Conservation (phyloP, 208 protist species). For the Herpetomonas tarakana region DNA sequence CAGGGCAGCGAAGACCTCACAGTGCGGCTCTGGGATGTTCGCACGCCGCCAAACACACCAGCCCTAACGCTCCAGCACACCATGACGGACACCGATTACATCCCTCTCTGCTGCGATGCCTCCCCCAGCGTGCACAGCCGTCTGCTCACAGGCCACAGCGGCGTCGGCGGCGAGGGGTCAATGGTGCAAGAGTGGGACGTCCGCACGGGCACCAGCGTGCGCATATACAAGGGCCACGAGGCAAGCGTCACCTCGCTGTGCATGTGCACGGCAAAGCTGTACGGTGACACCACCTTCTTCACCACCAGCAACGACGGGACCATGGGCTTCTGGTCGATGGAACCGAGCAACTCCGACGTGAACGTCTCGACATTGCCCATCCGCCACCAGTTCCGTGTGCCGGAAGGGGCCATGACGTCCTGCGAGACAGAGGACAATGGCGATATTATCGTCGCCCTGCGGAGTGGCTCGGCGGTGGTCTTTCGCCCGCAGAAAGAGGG, state of each 20-base stretch:
- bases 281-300: conserved; percentile 38
- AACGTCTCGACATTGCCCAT: conserved; percentile 26
- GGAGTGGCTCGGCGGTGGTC: conserved; percentile 39
- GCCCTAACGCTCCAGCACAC: conserved; percentile 42
- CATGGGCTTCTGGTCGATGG: conserved; percentile 44
- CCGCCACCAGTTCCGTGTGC: conserved; percentile 25
- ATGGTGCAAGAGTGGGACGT: conserved; percentile 74
- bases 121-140: conserved; percentile 17
- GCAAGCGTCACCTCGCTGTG: conserved; percentile 43
- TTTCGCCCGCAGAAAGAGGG: conserved; percentile 35
- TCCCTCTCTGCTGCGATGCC: conserved; percentile 51
- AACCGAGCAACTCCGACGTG: conserved; percentile 15
- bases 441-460: conserved; percentile 41
- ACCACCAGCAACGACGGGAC: conserved; percentile 50
- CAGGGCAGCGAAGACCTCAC: conserved; percentile 72
- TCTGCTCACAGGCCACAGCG: conserved; percentile 71
- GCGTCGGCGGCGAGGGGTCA: conserved; percentile 59
- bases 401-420: conserved; percentile 49
- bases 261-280: conserved; percentile 19
- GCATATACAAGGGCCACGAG: conserved; percentile 43
- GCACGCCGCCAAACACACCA: conserved; percentile 22
- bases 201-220: conserved; percentile 41
- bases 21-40: conserved; percentile 70
- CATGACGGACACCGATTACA: conserved; percentile 62
- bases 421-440: conserved; percentile 42